Evolutionary conservation across 2,329 filamentous ascomycete genomes (phyloP), one percentile per base, ranked within the genome.

Genomic region (Cordyceps pruinosa): DNA sequence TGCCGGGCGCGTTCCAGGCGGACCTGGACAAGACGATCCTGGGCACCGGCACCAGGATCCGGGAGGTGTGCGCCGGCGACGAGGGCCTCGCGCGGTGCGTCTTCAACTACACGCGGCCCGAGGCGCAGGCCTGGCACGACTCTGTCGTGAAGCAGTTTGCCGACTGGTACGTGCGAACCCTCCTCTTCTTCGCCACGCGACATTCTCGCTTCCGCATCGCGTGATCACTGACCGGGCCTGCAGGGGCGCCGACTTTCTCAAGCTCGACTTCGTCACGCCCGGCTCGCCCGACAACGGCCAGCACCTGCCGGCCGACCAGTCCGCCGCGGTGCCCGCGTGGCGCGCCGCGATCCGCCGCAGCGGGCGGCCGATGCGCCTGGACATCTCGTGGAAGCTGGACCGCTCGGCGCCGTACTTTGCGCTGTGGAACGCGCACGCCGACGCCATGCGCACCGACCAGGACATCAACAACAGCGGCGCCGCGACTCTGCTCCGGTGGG

Each of bases 301-400:
- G 32, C 53, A 58, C 23, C 60, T 62, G 1, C 60, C 61, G 21
- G 25, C 59, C 9, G 60, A 63, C 35, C 52, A 57, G 32, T 61
- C 58, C 23, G 59, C 59, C 35, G 52, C 57, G 25, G 61, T 62
- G 23, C 53, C 59, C 17, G 59, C 60, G 19, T 63, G 61, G 60
- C 60, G 59, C 55, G 51, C 58, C 42, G 61, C 61, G 25, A 63
- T 63, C 25, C 25, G 44, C n/a, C 58, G 60, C 26, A 30, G 42
- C 21, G 59, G 59, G 25, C 61, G 61, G 21, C 46, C 59, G 46
- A 63, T 63, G 60, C 58, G 60, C 7, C 61, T 62, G 17, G 58
- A 61, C 41, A 62, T 62, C 35, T 63, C 60, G 23, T 62, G 61
- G 61, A 62, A 63, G 45, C 60, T 62, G 23, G 60, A 62, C 47